Conservation (phyloP, 306 rosid genomes). For the Ormosia semicastrata region DNA sequence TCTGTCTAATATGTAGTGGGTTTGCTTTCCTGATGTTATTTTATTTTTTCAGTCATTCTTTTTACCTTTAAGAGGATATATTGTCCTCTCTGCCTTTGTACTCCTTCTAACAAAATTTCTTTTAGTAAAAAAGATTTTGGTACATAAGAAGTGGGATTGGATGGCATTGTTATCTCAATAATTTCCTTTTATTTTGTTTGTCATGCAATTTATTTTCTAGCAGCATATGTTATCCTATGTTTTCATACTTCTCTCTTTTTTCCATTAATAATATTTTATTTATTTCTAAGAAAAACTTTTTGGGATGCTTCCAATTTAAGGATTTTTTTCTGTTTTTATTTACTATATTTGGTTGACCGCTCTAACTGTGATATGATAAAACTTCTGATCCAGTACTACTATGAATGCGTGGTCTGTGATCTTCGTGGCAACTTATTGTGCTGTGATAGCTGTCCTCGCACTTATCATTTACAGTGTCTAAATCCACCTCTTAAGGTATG, state of each 20-base stretch:
- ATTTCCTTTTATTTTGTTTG: conserved; percentile 12
- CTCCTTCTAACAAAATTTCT: background rate
- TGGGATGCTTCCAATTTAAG: conserved; percentile 3
- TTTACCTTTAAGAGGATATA: conserved; percentile 19
- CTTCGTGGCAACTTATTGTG: conserved; percentile 96
- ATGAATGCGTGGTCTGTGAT: conserved; percentile 93
- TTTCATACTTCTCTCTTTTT: background rate
- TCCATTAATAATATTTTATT: background rate
- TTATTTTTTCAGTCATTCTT: conserved; percentile 11
- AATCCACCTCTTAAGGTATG: conserved; percentile 97
- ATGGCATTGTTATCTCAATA: conserved; percentile 1
- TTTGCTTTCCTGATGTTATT: conserved; percentile 1
- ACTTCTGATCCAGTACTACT: conserved; percentile 70
- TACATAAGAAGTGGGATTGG: background rate
- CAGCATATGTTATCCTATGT: background rate
- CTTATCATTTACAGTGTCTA: conserved; percentile 95
- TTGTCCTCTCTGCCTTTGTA: background rate
- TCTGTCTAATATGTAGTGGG: background rate
- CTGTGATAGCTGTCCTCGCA: conserved; percentile 96
- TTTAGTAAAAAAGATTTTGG: background rate
- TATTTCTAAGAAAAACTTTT: background rate
- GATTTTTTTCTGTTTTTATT: background rate
- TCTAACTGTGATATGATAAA: conserved; percentile 31
- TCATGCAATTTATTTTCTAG: conserved; percentile 2
- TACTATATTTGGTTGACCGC: conserved; percentile 1